Conservation (phyloP, 2,329 filamentous ascomycete species). For the Fusarium sp. region DNA sequence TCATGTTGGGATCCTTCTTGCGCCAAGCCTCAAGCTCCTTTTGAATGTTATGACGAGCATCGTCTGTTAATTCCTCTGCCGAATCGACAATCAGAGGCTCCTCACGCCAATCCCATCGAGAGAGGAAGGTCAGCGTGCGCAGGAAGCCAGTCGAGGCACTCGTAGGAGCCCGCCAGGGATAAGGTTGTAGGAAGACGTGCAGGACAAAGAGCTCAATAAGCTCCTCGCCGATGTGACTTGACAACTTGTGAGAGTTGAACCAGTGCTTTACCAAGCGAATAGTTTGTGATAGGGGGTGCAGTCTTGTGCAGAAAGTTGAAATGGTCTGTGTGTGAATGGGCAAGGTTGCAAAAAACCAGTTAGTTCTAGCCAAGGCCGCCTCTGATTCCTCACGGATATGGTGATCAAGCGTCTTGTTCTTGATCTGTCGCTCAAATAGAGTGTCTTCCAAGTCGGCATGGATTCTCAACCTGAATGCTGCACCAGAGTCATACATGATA, state of each 20-base stretch:
- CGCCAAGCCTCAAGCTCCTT: slow-evolving; percentile 85
- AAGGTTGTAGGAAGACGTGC: slow-evolving; percentile 80
- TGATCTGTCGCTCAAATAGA: slow-evolving; percentile 79
- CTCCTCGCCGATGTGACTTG: slow-evolving; percentile 78
- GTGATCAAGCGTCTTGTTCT: slow-evolving; percentile 74
- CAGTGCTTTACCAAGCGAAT: slow-evolving; percentile 89
- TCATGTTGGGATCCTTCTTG: slow-evolving; percentile 88
- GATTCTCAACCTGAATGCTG: slow-evolving; percentile 84
- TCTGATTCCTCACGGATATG: slow-evolving; percentile 74
- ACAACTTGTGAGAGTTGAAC: slow-evolving; percentile 85
- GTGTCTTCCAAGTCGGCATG: slow-evolving; percentile 87
- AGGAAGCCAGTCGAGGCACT: slow-evolving; percentile 83
- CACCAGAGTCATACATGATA: slow-evolving; percentile 74
- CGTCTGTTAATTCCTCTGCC: slow-evolving; percentile 67
- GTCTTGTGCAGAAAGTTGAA: slow-evolving; percentile 80
- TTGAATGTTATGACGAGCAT: slow-evolving; percentile 69
- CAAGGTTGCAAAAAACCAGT: slow-evolving; percentile 74
- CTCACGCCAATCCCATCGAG: slow-evolving; percentile 90
- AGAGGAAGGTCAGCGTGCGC: slow-evolving; percentile 79
- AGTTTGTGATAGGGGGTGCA: slow-evolving; percentile 80
- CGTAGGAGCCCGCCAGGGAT: slow-evolving; percentile 81
- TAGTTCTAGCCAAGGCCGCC: slow-evolving; percentile 73
- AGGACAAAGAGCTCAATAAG: slow-evolving; percentile 85
- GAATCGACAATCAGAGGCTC: slow-evolving; percentile 82
- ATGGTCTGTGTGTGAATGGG: slow-evolving; percentile 86